phyloP scores from a whole-genome alignment of 176 grass and related monocot species.

The Microstegium vimineum region DNA sequence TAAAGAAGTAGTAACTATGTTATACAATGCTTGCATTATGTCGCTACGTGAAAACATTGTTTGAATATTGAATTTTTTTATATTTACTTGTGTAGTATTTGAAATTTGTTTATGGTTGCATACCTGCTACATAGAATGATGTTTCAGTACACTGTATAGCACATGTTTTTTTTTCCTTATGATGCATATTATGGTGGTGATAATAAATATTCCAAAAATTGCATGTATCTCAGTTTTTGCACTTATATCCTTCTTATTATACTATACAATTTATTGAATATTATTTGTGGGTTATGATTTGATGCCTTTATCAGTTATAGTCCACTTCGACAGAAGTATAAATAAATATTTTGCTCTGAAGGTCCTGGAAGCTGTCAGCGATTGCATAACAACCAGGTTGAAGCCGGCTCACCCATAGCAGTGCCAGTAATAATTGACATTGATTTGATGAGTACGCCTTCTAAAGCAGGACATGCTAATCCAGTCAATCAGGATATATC shows the following conservation, averaged over 20 bases:
- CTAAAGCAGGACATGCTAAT: slow-evolving; percentile 28
- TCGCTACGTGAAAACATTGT: background rate
- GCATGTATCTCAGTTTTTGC: background rate
- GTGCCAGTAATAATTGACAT: slow-evolving; percentile 16
- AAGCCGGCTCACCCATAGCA: slow-evolving; percentile 21
- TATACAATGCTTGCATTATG: background rate
- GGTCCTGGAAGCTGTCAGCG: slow-evolving; percentile 32
- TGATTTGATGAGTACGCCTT: slow-evolving; percentile 25
- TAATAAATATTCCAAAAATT: background rate
- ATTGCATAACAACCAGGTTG: slow-evolving; percentile 15
- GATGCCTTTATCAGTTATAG: slow-evolving; percentile 2
- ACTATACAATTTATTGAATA: background rate
- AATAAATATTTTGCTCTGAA: slow-evolving; percentile 3
- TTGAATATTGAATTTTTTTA: background rate
- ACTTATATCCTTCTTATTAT: background rate
- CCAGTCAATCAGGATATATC: slow-evolving; percentile 36
- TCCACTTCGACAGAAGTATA: background rate
- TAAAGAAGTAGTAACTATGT: background rate
- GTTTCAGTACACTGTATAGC: background rate
- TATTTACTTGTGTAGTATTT: background rate
- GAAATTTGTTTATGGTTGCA: background rate
- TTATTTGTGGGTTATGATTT: slow-evolving; percentile 5
- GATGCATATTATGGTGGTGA: background rate
- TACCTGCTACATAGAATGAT: background rate
- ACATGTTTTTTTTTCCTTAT: background rate